phyloP scores from a whole-genome alignment of 208 protist genomes.

The Endotrypanum monterogeii region DNA sequence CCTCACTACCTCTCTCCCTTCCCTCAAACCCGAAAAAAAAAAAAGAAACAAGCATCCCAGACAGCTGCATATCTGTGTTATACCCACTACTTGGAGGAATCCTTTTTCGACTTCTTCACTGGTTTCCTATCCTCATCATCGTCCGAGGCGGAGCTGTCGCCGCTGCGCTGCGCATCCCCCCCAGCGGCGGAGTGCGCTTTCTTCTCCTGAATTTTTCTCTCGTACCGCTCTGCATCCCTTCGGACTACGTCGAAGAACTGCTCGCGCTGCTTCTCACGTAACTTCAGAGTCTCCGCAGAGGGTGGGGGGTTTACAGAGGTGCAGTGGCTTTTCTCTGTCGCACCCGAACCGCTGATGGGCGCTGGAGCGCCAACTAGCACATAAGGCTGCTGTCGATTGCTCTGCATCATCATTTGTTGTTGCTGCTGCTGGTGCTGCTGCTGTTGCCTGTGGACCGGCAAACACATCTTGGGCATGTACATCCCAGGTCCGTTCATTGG shows the following conservation, averaged over 20 bases:
- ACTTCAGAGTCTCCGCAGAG: conserved; percentile 59
- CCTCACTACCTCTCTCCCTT: too few species aligned
- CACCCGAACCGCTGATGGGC: background rate
- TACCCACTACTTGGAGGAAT: background rate
- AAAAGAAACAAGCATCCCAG: background rate
- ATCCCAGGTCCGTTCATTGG: conserved; percentile 11
- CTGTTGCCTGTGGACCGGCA: background rate
- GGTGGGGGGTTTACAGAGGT: conserved; percentile 48
- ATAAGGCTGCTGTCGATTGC: background rate
- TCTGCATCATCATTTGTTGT: background rate
- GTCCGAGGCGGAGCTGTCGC: conserved; percentile 26
- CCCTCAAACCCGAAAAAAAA: background rate
- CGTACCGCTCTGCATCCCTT: conserved; percentile 70
- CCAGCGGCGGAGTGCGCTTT: conserved; percentile 33
- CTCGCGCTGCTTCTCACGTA: conserved; percentile 83
- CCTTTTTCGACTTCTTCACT: conserved; percentile 21
- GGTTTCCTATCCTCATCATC: conserved; percentile 26
- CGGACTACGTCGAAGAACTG: conserved; percentile 84
- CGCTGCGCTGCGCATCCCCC: conserved; percentile 24
- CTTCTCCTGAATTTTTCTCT: conserved; percentile 59
- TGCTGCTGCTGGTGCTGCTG: too few species aligned
- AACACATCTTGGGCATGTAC: conserved; percentile 10
- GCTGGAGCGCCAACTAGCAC: background rate
- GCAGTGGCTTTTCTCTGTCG: background rate
- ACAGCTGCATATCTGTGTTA: background rate